Percentiles rank a stretch among this genome's conserved stretches.
phyloP scores from a whole-genome alignment of 2,329 filamentous ascomycete genomes.

The Basipetospora sp. region DNA sequence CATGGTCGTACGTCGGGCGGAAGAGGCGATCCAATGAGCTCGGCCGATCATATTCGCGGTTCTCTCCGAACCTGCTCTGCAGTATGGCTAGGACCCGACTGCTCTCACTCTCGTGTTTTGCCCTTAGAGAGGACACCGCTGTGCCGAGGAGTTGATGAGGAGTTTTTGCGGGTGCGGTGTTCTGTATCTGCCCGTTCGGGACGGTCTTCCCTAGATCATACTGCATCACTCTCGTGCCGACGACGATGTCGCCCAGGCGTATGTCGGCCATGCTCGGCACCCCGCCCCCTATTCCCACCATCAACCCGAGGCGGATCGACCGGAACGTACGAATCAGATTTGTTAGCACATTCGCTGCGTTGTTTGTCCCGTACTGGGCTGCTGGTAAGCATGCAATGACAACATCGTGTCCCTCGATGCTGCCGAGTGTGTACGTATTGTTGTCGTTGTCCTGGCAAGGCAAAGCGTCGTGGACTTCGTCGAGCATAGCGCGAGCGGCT shows the following conservation, averaged over 20 bases:
- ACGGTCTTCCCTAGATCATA: constrained; percentile 14
- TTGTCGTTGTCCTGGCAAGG: neutral
- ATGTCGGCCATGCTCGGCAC: constrained; percentile 11
- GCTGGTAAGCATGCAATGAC: constrained; percentile 15
- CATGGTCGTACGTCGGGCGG: no score
- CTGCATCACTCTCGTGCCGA: constrained; percentile 15
- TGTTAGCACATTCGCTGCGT: constrained; percentile 11
- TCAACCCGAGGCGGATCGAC: constrained; percentile 3
- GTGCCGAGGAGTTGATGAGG: no score
- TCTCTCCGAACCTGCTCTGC: no score
- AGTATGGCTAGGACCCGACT: no score
- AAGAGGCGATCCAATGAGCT: no score
- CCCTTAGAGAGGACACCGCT: no score
- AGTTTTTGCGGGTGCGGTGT: neutral
- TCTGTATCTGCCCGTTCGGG: constrained; percentile 3
- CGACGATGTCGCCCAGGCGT: constrained; percentile 14
- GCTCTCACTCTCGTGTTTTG: no score
- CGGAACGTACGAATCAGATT: constrained; percentile 26
- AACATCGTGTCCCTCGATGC: constrained; percentile 12
- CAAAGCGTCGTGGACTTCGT: constrained; percentile 7
- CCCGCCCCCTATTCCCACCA: constrained; percentile 15
- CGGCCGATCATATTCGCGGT: no score
- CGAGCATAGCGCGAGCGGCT: constrained; percentile 10
- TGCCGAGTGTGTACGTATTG: constrained; percentile 14
- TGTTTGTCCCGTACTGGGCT: constrained; percentile 11